Base-by-base conservation (phyloP, 305 asterid species). In the Fraxinus velutina region DNA sequence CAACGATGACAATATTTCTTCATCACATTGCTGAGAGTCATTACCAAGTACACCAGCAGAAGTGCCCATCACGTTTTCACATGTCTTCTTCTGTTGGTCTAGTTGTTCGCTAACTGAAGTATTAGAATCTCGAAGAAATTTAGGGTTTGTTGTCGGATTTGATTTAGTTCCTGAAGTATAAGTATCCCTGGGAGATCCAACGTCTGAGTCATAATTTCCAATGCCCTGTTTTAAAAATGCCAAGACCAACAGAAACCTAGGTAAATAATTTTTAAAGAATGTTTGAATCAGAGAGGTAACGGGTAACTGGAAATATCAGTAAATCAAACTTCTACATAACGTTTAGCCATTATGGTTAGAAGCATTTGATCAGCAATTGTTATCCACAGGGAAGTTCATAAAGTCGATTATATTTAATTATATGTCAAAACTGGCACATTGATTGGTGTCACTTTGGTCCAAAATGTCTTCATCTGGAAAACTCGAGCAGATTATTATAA, bases 21-120 rank as follows among this genome's bases (percentile, higher is more conserved):
- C 99, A 89, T 90, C 84, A 60, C 98, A 92, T 75, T 89, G 88
- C 79, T 92, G 98, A 30, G 97, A 89, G 80, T 90, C 98, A 36
- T 85, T 84, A 78, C 88, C 90, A 76, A 83, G 88, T 80, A 85
- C 66, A 62, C 86, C 91, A 62, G 86, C 84, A 78, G 90, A 81
- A 83, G 93, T 88, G 82, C 86, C 91, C 39, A 78, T 80, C 86
- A 81, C 89, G 84, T 85, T 86, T 73, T 86, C 92, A 83, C 60
- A 78, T 42, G 83, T 78, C 81, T 79, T 88, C 82, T 82, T 89
- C 78, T 83, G 92, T 78, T 84, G 89, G 37, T 88, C 95, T 76
- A 86, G 88, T 85, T 90, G 93, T 82, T 86, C 96, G 85, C 68
- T 86, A 66, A 86, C 86, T 83, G 93, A 85, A 83, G 73, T 71